These are phyloP conservation scores for Cryptococcus sp. DNA, from an alignment of 1,284 basidiomycete genomes.

Conservation along the genomic window DNA sequence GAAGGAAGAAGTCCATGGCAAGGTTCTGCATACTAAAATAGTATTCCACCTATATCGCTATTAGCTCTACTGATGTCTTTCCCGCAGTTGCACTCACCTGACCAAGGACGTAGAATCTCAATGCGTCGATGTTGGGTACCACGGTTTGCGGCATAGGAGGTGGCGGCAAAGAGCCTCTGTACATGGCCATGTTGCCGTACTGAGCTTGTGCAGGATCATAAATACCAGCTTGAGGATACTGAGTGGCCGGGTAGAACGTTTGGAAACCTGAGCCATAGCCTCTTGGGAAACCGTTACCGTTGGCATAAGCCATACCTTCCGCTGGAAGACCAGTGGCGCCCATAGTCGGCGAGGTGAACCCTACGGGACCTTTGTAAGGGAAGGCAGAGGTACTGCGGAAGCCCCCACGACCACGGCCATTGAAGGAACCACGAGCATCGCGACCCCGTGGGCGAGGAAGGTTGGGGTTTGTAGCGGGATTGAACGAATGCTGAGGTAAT, in stretches of 20 bases:
- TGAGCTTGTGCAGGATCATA: slow-evolving; percentile 31
- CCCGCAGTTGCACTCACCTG: slow-evolving; percentile 49
- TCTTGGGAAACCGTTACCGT: slow-evolving; percentile 22
- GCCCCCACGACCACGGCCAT: slow-evolving; percentile 34
- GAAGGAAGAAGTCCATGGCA: slow-evolving; percentile 76
- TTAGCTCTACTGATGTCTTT: background rate
- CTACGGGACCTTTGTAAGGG: slow-evolving; percentile 14
- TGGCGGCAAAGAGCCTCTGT: slow-evolving; percentile 42
- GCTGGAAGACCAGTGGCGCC: slow-evolving; percentile 11
- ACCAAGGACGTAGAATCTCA: slow-evolving; percentile 67
- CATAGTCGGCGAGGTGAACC: slow-evolving; percentile 20
- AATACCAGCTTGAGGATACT: slow-evolving; percentile 15
- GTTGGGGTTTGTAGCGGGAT: slow-evolving; percentile 11
- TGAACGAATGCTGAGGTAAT: slow-evolving; percentile 30
- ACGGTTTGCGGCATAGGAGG: slow-evolving; percentile 63
- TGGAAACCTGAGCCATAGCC: slow-evolving; percentile 35
- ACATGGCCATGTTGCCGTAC: slow-evolving; percentile 17
- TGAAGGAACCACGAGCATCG: slow-evolving; percentile 34
- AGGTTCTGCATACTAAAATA: slow-evolving; percentile 85
- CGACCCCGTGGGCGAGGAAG: slow-evolving; percentile 31
- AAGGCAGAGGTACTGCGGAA: slow-evolving; percentile 19
- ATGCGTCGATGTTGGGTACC: slow-evolving; percentile 62
- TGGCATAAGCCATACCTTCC: slow-evolving; percentile 19
- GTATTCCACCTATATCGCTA: slow-evolving; percentile 67
- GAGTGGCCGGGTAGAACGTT: slow-evolving; percentile 20